A percentile compares a stretch with the other conserved stretches of the same genome.
These are phyloP conservation scores for Coemansia sp. DNA, from an alignment of 192 early-diverging fungal genomes.

Conservation along the genomic window DNA sequence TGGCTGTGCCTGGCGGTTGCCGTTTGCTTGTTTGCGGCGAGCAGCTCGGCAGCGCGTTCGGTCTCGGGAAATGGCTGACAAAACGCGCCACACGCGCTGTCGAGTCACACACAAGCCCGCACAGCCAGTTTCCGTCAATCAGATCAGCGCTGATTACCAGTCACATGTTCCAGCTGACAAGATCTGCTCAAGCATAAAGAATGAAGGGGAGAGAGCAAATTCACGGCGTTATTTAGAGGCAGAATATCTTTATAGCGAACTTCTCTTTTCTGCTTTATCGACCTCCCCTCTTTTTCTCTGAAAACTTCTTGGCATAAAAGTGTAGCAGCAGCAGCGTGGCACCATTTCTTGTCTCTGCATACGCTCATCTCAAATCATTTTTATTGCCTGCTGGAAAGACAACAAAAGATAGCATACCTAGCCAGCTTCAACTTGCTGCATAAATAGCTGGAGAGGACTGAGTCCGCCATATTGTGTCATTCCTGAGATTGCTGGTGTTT, in stretches of 20 bases:
- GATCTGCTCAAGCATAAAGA: not conserved
- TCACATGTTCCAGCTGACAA: not conserved
- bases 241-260: not conserved
- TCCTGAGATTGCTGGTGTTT: not conserved
- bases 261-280: conserved; percentile 1
- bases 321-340: not conserved
- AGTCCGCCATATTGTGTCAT: not conserved
- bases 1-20: not conserved
- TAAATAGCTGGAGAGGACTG: not conserved
- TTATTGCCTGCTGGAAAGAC: not conserved
- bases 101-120: not conserved
- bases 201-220: not conserved
- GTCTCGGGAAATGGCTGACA: not conserved
- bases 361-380: not conserved
- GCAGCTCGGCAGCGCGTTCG: not conserved
- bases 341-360: not conserved
- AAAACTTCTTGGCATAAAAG: conserved; percentile 4
- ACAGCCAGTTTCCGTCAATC: not conserved
- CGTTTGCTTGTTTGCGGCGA: not conserved
- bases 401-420: not conserved
- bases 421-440: not conserved
- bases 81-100: not conserved
- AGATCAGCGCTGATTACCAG: not conserved
- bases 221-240: not conserved
- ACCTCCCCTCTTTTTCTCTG: not conserved